Evolutionary conservation across 1,139 yeast genomes (phyloP).

Genomic region (Taphrina populina): DNA sequence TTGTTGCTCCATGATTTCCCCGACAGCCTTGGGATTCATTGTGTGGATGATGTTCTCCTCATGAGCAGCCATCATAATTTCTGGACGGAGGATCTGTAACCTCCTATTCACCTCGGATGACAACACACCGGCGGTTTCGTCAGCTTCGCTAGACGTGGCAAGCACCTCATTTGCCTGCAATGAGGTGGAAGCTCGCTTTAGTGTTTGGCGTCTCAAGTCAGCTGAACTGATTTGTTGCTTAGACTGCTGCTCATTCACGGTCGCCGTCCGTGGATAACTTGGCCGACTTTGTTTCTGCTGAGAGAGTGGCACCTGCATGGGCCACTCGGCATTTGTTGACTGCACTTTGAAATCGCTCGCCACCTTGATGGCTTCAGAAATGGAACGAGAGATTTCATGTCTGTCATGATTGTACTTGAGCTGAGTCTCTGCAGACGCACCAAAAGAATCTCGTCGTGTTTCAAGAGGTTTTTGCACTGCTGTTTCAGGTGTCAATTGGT

Average conservation of each 20-base stretch:
- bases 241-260: background rate
- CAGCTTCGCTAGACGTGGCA: background rate
- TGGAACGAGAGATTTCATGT: conserved; percentile 22
- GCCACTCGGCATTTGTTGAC: conserved; percentile 29
- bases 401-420: conserved; percentile 15
- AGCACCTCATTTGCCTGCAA: background rate
- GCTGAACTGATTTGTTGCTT: background rate
- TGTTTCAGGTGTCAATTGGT: background rate
- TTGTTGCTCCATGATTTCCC: conserved; percentile 31
- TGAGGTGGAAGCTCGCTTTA: conserved; percentile 17
- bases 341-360: conserved; percentile 12
- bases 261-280: background rate
- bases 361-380: conserved; percentile 16
- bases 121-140: background rate
- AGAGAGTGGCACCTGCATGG: conserved; percentile 24
- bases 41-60: conserved; percentile 29
- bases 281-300: background rate
- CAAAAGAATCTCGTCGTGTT: background rate
- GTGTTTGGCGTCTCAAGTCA: background rate
- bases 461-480: background rate
- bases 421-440: conserved; percentile 11
- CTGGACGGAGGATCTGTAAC: conserved; percentile 26
- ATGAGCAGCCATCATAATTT: conserved; percentile 28
- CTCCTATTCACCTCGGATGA: conserved; percentile 2
- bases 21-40: conserved; percentile 30